phyloP scores from a whole-genome alignment of 2,329 filamentous ascomycete genomes.

The Colletotrichum orchidophilum region DNA sequence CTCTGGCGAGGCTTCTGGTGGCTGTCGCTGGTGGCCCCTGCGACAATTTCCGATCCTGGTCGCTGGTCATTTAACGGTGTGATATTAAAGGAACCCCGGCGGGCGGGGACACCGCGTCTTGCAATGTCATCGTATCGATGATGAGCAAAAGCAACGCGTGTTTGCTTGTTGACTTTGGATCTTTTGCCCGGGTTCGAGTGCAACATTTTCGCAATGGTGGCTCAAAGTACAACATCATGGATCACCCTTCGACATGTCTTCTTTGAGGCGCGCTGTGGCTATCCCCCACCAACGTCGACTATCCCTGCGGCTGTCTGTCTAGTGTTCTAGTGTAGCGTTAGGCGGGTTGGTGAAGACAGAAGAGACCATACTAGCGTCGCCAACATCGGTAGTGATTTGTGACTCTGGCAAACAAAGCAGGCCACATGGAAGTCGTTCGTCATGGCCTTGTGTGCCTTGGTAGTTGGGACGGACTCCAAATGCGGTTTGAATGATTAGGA shows the following conservation, averaged over 20 bases:
- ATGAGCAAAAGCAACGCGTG: neutral
- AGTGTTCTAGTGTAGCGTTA: no score
- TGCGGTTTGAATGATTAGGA: neutral
- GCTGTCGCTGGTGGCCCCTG: slow-evolving; percentile 4
- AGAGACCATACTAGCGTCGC: neutral
- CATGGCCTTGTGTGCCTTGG: neutral
- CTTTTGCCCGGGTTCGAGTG: neutral
- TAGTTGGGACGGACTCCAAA: neutral
- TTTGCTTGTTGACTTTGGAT: neutral
- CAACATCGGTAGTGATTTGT: neutral
- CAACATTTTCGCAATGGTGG: neutral
- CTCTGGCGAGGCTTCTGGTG: slow-evolving; percentile 8
- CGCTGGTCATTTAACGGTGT: slow-evolving; percentile 23
- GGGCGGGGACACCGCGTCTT: neutral
- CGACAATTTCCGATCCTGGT: slow-evolving; percentile 29
- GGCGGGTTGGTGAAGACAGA: neutral
- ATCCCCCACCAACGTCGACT: neutral
- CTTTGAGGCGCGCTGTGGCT: neutral
- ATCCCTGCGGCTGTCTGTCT: neutral
- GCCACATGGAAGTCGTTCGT: neutral
- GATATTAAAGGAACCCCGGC: slow-evolving; percentile 16
- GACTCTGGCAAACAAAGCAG: neutral
- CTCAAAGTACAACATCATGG: neutral
- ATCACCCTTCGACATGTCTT: neutral
- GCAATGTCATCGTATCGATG: neutral